A percentile compares a stretch with the other conserved stretches of the same genome.
phyloP scores from a whole-genome alignment of 2,329 filamentous ascomycete genomes.

The Aspergillus pseudotamarii region DNA sequence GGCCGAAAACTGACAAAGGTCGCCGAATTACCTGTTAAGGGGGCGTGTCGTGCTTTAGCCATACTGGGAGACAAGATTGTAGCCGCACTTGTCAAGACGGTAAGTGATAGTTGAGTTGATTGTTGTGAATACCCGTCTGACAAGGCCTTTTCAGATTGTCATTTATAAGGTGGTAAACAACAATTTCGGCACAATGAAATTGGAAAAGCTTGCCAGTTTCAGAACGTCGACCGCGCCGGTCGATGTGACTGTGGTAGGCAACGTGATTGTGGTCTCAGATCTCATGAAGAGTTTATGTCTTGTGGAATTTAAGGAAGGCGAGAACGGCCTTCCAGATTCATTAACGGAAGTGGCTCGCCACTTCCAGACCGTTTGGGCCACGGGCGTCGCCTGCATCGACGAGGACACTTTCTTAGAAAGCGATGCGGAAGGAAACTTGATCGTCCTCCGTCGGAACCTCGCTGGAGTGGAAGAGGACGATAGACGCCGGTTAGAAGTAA shows the following conservation, averaged over 20 bases:
- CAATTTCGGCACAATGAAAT: constrained; percentile 44
- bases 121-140: constrained; percentile 1
- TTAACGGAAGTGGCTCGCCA: constrained; percentile 78
- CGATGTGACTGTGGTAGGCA: constrained; percentile 73
- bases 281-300: constrained; percentile 90
- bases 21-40: constrained; percentile 69
- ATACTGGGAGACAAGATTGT: constrained; percentile 78
- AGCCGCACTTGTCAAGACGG: constrained; percentile 85
- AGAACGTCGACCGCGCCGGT: constrained; percentile 82
- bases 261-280: constrained; percentile 81
- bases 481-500: constrained; percentile 68
- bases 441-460: constrained; percentile 74
- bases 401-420: constrained; percentile 77
- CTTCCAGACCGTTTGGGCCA: constrained; percentile 79
- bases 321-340: constrained; percentile 60
- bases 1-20: constrained; percentile 74
- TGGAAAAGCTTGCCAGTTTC: constrained; percentile 75
- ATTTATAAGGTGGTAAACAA: constrained; percentile 55
- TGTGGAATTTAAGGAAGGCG: constrained; percentile 67
- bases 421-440: constrained; percentile 84
- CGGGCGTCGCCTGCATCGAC: constrained; percentile 72
- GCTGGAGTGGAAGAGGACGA: constrained; percentile 76
- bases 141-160: constrained; percentile 51
- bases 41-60: constrained; percentile 77
- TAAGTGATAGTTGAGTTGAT: constrained; percentile 43